phyloP scores from a whole-genome alignment of 2,329 filamentous ascomycete species.

The Hymenoscyphus scutula region DNA sequence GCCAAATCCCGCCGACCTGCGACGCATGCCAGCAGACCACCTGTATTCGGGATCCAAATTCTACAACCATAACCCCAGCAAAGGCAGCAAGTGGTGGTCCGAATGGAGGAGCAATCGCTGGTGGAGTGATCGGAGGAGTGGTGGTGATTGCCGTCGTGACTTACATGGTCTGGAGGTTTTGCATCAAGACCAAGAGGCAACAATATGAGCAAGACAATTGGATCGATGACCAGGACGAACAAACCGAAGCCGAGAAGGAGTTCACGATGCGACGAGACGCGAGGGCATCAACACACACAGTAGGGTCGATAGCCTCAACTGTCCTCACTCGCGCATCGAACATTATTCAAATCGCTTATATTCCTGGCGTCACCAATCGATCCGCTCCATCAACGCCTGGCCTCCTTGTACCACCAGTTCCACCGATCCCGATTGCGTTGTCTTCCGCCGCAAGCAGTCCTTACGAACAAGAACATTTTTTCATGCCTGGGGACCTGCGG shows the following conservation, averaged over 20 bases:
- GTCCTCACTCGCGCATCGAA: slow-evolving; percentile 95
- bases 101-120: slow-evolving; percentile 82
- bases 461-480: slow-evolving; percentile 82
- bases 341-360: slow-evolving; percentile 99
- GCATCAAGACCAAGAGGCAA: slow-evolving; percentile 74
- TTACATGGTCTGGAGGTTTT: slow-evolving; percentile 85
- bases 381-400: slow-evolving; percentile 80
- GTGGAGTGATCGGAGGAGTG: slow-evolving; percentile 84
- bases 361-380: slow-evolving; percentile 92
- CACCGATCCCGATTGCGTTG: slow-evolving; percentile 75
- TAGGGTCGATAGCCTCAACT: slow-evolving; percentile 89
- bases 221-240: slow-evolving; percentile 49
- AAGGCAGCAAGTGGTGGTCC: slow-evolving; percentile 48
- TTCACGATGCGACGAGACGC: slow-evolving; percentile 55
- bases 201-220: slow-evolving; percentile 60
- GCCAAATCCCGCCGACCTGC: slow-evolving; percentile 58
- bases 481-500: slow-evolving; percentile 84
- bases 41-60: slow-evolving; percentile 46
- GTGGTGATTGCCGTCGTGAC: slow-evolving; percentile 69
- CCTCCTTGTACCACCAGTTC: slow-evolving; percentile 84
- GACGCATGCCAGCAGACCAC: slow-evolving; percentile 54
- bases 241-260: slow-evolving; percentile 52
- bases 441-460: slow-evolving; percentile 55
- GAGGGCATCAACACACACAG: slow-evolving; percentile 78
- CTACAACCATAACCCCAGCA: slow-evolving; percentile 23